A percentile compares a stretch with the other conserved stretches of the same genome.
These are phyloP conservation scores for Aspergillus pseudoviridinutans DNA, from an alignment of 2,329 filamentous ascomycete genomes.

Conservation along the genomic window DNA sequence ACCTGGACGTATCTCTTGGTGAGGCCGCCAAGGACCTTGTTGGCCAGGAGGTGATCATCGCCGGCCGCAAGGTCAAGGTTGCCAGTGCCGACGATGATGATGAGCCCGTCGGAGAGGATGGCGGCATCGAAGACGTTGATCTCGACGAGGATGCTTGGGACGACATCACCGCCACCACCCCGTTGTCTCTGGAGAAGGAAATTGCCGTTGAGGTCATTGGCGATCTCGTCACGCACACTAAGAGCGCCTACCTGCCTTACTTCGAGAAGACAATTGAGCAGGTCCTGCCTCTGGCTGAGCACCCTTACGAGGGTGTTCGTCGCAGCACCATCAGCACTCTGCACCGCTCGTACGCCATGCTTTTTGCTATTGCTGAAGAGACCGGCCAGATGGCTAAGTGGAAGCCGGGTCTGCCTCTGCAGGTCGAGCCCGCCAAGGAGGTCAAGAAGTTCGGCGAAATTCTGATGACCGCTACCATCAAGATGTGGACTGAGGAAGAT, in stretches of 20 bases:
- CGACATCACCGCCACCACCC: constrained; percentile 77
- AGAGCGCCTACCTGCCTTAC: constrained; percentile 74
- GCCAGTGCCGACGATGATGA: constrained; percentile 60
- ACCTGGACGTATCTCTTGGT: constrained; percentile 70
- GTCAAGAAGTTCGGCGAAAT: constrained; percentile 82
- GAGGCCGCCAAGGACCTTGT: constrained; percentile 71
- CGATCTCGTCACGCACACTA: constrained; percentile 84
- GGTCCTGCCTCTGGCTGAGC: constrained; percentile 75
- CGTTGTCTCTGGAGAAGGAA: constrained; percentile 92
- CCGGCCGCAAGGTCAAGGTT: constrained; percentile 81
- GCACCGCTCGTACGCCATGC: constrained; percentile 87
- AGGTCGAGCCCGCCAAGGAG: constrained; percentile 72
- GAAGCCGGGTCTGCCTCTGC: constrained; percentile 80
- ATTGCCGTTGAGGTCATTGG: constrained; percentile 93
- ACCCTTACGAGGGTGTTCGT: constrained; percentile 88
- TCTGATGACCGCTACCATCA: constrained; percentile 77
- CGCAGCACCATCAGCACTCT: constrained; percentile 88
- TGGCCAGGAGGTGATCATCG: constrained; percentile 71
- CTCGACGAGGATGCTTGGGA: constrained; percentile 81
- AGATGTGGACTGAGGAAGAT: constrained; percentile 82
- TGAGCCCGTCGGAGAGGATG: constrained; percentile 48
- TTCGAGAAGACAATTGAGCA: constrained; percentile 84
- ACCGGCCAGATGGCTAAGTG: constrained; percentile 74
- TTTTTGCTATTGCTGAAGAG: constrained; percentile 84
- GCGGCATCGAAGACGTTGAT: constrained; percentile 60